phyloP scores from a whole-genome alignment of 257 asterid genomes.

The Salvia miltiorrhiza region DNA sequence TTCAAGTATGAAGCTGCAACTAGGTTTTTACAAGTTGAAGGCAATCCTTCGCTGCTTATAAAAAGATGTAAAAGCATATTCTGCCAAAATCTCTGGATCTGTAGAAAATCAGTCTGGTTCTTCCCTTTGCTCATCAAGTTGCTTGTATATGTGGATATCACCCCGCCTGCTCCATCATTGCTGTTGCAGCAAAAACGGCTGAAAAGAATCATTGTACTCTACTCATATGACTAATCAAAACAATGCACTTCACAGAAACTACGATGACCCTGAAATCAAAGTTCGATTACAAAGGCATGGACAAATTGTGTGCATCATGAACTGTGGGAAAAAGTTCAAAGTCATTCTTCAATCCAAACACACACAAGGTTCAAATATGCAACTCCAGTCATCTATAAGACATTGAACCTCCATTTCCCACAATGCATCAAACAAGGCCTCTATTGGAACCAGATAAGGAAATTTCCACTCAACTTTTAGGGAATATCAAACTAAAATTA shows the following conservation, averaged over 20 bases:
- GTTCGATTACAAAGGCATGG: background rate
- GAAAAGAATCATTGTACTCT: constrained; percentile 10
- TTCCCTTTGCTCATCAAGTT: constrained; percentile 10
- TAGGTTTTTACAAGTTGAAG: constrained; percentile 21
- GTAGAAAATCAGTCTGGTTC: background rate
- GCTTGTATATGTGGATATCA: constrained; percentile 9
- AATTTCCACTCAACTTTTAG: background rate
- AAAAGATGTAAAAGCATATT: constrained; percentile 22
- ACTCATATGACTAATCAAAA: background rate
- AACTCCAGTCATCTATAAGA: too few species aligned
- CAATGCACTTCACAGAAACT: background rate
- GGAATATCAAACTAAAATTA: background rate
- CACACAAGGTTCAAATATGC: background rate
- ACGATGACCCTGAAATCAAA: background rate
- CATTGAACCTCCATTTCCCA: background rate
- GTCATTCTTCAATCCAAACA: background rate
- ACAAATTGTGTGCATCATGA: background rate
- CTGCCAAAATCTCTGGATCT: constrained; percentile 18
- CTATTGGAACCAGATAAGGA: background rate
- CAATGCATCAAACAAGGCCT: background rate
- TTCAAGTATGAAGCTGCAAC: constrained; percentile 21
- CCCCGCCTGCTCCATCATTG: background rate
- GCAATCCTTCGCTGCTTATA: constrained; percentile 22
- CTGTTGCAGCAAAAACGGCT: constrained; percentile 22
- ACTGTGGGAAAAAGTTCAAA: background rate